phyloP scores from a whole-genome alignment of 371 early-diverging fungal genomes.

The Blakeslea trispora region DNA sequence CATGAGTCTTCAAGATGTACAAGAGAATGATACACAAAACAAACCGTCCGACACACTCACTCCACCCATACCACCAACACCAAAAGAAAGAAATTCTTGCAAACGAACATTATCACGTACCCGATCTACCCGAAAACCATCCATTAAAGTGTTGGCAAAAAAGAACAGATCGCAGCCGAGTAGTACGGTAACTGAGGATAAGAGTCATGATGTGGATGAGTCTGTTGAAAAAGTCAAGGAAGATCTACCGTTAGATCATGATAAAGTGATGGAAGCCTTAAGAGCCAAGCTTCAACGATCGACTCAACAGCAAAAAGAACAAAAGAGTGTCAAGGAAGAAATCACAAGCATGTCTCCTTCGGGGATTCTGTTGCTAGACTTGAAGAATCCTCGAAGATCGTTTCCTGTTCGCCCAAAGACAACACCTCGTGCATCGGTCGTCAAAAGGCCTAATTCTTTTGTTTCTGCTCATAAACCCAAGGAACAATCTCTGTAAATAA shows the following conservation, averaged over 20 bases:
- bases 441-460: slow-evolving; percentile 42
- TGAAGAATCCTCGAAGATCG: slow-evolving; percentile 41
- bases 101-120: slow-evolving; percentile 40
- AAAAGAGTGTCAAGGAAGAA: slow-evolving; percentile 25
- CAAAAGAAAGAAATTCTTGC: slow-evolving; percentile 20
- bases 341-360: slow-evolving; percentile 42
- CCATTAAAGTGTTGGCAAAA: slow-evolving; percentile 25
- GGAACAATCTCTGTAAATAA: slow-evolving; percentile 23
- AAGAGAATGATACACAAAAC: neutral
- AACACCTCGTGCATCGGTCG: slow-evolving; percentile 38
- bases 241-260: slow-evolving; percentile 27
- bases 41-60: slow-evolving; percentile 6
- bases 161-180: slow-evolving; percentile 25
- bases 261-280: slow-evolving; percentile 39
- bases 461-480: slow-evolving; percentile 40
- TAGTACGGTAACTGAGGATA: neutral
- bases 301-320: slow-evolving; percentile 26
- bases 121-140: slow-evolving; percentile 37
- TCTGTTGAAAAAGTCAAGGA: slow-evolving; percentile 7
- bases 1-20: too few relatives aligned
- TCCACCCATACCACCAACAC: slow-evolving; percentile 12
- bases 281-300: slow-evolving; percentile 38
- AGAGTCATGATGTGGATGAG: too few relatives aligned
- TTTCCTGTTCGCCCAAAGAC: slow-evolving; percentile 26
- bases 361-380: slow-evolving; percentile 44